These are phyloP conservation scores for Diversispora epigaea DNA, from an alignment of 192 early-diverging fungal genomes.

Conservation along the genomic window DNA sequence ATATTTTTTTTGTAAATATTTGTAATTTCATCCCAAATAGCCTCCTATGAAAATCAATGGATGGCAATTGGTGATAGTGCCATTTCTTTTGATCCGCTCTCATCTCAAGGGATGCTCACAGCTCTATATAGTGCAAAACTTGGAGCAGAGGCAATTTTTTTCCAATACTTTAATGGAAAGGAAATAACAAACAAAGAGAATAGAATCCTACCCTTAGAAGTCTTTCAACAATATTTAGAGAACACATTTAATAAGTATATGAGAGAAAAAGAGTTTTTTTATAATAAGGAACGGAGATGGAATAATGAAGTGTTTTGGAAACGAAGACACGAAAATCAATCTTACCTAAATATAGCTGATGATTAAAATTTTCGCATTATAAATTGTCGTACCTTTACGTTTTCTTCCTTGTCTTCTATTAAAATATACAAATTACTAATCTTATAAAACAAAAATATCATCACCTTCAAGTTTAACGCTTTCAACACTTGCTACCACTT, in stretches of 20 bases:
- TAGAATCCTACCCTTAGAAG: conserved; percentile 5
- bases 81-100: conserved; percentile 23
- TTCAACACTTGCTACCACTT: too few relatives aligned
- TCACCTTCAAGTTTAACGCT: too few relatives aligned
- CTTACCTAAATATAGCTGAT: too few relatives aligned
- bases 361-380: too few relatives aligned
- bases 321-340: background rate
- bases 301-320: conserved; percentile 21
- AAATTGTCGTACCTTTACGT: too few relatives aligned
- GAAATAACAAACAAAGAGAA: background rate
- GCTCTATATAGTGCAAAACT: conserved; percentile 16
- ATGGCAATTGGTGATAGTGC: conserved; percentile 30
- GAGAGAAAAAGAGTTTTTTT: conserved; percentile 23
- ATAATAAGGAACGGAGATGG: conserved; percentile 29
- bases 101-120: conserved; percentile 28
- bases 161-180: conserved; percentile 16
- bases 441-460: too few relatives aligned
- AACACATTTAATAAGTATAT: conserved; percentile 9
- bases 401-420: too few relatives aligned
- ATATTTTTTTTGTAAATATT: background rate
- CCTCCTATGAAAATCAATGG: conserved; percentile 23
- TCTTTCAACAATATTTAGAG: background rate
- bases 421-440: too few relatives aligned
- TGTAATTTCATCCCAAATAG: background rate
- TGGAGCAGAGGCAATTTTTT: conserved; percentile 28